phyloP scores from a whole-genome alignment of 1,284 basidiomycete species.

The Ganoderma resinaceum region DNA sequence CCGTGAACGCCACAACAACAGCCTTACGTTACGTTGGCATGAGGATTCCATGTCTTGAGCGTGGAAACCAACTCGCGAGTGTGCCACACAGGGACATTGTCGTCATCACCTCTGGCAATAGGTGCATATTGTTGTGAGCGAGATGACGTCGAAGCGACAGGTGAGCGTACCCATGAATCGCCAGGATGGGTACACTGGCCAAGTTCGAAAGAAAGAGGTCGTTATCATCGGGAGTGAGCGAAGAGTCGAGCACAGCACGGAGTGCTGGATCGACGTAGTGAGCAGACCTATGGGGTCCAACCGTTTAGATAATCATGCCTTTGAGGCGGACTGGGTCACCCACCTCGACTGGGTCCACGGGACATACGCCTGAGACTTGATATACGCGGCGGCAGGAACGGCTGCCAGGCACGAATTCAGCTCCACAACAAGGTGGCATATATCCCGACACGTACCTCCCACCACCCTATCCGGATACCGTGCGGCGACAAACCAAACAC shows the following conservation, averaged over 20 bases:
- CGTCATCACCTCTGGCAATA: slow-evolving; percentile 65
- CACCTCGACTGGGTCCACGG: slow-evolving; percentile 72
- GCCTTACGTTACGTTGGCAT: slow-evolving; percentile 61
- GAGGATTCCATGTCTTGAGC: slow-evolving; percentile 60
- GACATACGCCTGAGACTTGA: slow-evolving; percentile 88
- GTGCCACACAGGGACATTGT: slow-evolving; percentile 86
- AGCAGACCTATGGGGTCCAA: slow-evolving; percentile 51
- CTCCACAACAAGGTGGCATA: neutral
- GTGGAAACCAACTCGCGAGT: slow-evolving; percentile 67
- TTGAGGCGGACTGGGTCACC: neutral
- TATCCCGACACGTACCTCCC: slow-evolving; percentile 52
- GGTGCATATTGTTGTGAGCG: neutral
- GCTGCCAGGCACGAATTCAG: slow-evolving; percentile 46
- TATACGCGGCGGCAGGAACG: slow-evolving; percentile 77
- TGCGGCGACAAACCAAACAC: slow-evolving; percentile 81
- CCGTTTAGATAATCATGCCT: neutral
- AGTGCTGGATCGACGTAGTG: slow-evolving; percentile 83
- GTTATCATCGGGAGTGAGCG: slow-evolving; percentile 85
- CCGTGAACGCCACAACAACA: neutral
- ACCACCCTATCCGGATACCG: slow-evolving; percentile 80
- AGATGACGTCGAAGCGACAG: neutral
- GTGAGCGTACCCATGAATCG: slow-evolving; percentile 73
- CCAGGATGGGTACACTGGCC: slow-evolving; percentile 72
- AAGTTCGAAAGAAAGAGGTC: slow-evolving; percentile 85
- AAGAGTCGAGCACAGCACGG: slow-evolving; percentile 72